A percentile compares a stretch with the other conserved stretches of the same genome.
Conservation (phyloP, 345 rosid genomes). For the Nephelium lappaceum region DNA sequence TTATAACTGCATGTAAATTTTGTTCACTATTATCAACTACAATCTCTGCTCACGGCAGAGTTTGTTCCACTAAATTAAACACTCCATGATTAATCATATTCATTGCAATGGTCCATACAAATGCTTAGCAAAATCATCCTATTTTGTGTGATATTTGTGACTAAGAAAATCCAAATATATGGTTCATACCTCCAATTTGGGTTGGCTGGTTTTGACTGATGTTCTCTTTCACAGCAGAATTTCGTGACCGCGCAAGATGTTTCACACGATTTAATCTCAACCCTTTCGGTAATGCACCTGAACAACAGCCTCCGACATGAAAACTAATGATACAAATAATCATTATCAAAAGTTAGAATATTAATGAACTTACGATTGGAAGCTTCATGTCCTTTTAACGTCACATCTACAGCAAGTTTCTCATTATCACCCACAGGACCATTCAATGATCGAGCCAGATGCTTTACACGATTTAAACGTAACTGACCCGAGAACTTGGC, state of each 20-base stretch:
- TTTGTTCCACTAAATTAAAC: conserved; percentile 18
- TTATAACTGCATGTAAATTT: neutral
- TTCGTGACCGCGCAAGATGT: conserved; percentile 59
- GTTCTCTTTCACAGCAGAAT: conserved; percentile 34
- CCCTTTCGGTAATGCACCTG: conserved; percentile 62
- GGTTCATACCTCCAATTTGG: conserved; percentile 47
- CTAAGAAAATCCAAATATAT: neutral
- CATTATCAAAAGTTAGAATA: neutral
- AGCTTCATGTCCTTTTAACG: conserved; percentile 34
- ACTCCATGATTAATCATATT: neutral
- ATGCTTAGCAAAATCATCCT: neutral
- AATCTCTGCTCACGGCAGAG: neutral
- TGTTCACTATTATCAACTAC: neutral
- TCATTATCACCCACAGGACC: conserved; percentile 33
- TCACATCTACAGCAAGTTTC: conserved; percentile 32
- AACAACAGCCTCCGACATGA: conserved; percentile 10
- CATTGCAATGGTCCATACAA: neutral
- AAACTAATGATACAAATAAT: neutral
- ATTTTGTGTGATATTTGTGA: neutral
- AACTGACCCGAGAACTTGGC: conserved; percentile 53
- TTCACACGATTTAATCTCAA: conserved; percentile 74
- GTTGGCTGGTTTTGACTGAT: conserved; percentile 26
- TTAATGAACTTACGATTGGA: conserved; percentile 52
- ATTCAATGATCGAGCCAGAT: conserved; percentile 69
- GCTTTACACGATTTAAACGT: conserved; percentile 71